Evolutionary conservation across 805 yeast genomes (phyloP).

Genomic region (Cyberlindnera euphorbiae): DNA sequence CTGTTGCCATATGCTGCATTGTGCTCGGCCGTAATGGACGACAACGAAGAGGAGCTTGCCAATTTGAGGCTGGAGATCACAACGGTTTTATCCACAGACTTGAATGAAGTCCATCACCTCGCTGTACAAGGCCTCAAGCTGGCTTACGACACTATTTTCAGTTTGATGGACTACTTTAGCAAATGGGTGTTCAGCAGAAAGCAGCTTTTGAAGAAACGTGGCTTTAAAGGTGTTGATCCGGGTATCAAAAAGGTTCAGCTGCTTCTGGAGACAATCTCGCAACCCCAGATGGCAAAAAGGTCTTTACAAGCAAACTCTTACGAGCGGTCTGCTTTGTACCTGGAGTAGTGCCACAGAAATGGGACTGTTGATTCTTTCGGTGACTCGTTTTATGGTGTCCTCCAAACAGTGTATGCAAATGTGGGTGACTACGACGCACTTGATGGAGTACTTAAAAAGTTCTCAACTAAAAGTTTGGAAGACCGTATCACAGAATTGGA

Average conservation of each 20-base stretch:
- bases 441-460: slow-evolving; percentile 75
- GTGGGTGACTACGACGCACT: slow-evolving; percentile 87
- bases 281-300: slow-evolving; percentile 65
- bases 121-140: slow-evolving; percentile 55
- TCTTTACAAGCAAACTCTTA: slow-evolving; percentile 81
- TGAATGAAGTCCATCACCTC: slow-evolving; percentile 43
- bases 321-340: slow-evolving; percentile 80
- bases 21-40: slow-evolving; percentile 50
- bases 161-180: slow-evolving; percentile 75
- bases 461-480: slow-evolving; percentile 63
- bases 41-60: slow-evolving; percentile 33
- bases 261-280: slow-evolving; percentile 56
- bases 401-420: slow-evolving; percentile 81
- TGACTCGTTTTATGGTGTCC: slow-evolving; percentile 37
- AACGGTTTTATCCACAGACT: slow-evolving; percentile 47
- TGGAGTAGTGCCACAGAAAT: slow-evolving; percentile 67
- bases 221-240: slow-evolving; percentile 26
- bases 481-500: slow-evolving; percentile 79
- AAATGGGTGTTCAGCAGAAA: slow-evolving; percentile 51
- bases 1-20: slow-evolving; percentile 74
- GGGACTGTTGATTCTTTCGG: slow-evolving; percentile 28
- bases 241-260: slow-evolving; percentile 34
- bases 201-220: slow-evolving; percentile 17
- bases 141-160: slow-evolving; percentile 71
- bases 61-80: slow-evolving; percentile 56